These are phyloP conservation scores for Leptographium flavum DNA, from an alignment of 2,329 filamentous ascomycete genomes.

Conservation along the genomic window DNA sequence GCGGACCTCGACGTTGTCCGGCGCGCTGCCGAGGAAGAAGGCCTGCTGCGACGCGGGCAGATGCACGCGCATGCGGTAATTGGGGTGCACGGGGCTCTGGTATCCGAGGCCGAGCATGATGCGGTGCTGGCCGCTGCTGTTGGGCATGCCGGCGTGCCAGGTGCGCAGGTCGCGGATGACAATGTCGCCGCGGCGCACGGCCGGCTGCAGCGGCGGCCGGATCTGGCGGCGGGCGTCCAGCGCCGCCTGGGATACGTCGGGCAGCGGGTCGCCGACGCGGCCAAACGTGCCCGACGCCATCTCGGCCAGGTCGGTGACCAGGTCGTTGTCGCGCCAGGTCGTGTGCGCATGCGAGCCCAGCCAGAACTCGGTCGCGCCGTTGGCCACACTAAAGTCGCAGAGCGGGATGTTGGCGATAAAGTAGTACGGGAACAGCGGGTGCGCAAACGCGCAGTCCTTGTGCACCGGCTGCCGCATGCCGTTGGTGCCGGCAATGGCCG, in stretches of 20 bases:
- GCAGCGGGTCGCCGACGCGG: constrained; percentile 3
- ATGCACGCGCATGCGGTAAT: constrained; percentile 12
- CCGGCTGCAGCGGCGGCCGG: constrained; percentile 6
- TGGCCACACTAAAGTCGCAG: constrained; percentile 19
- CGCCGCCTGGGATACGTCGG: constrained; percentile 1
- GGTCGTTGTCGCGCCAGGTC: constrained; percentile 17
- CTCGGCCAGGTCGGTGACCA: constrained; percentile 9
- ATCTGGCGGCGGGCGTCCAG: neutral
- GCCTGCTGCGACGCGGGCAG: constrained; percentile 9
- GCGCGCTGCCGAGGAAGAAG: constrained; percentile 10
- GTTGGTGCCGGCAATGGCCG: constrained; percentile 20
- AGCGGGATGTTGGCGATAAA: constrained; percentile 25
- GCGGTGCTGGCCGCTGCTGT: constrained; percentile 31
- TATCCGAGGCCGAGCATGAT: constrained; percentile 34
- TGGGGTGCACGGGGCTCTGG: constrained; percentile 12
- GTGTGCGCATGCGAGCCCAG: constrained; percentile 23
- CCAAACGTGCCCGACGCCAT: neutral
- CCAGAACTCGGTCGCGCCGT: constrained; percentile 26
- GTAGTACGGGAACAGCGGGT: constrained; percentile 22
- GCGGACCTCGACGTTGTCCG: constrained; percentile 10
- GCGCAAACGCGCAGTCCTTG: constrained; percentile 22
- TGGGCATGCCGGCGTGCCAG: constrained; percentile 52
- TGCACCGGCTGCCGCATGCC: constrained; percentile 23
- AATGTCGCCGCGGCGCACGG: constrained; percentile 15
- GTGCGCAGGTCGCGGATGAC: constrained; percentile 44